These are phyloP conservation scores for Russula compacta DNA, from an alignment of 768 basidiomycete species.

Conservation along the genomic window DNA sequence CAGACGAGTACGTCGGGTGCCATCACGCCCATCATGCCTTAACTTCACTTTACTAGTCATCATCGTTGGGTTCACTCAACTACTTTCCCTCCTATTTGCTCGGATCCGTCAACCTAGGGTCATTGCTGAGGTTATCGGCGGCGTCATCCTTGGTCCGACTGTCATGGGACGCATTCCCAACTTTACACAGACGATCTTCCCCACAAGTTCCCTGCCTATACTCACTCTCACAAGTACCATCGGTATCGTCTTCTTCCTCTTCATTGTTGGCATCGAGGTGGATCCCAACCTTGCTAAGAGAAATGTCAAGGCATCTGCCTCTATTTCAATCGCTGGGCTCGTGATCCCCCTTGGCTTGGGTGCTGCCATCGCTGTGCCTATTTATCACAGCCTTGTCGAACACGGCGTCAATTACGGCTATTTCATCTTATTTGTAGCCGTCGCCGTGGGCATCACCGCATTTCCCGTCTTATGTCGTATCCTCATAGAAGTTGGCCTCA, in stretches of 20 bases:
- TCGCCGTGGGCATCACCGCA: conserved; percentile 73
- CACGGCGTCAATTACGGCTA: conserved; percentile 57
- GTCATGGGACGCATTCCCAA: conserved; percentile 73
- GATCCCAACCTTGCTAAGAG: conserved; percentile 60
- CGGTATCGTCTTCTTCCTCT: conserved; percentile 70
- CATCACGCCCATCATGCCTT: background rate
- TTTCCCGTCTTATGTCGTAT: conserved; percentile 83
- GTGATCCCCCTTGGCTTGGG: conserved; percentile 75
- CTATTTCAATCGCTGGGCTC: conserved; percentile 61
- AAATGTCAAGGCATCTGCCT: conserved; percentile 47
- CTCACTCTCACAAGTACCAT: conserved; percentile 69
- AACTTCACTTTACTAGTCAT: conserved; percentile 40
- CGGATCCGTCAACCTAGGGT: conserved; percentile 85
- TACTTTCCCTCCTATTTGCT: conserved; percentile 53
- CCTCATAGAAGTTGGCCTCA: conserved; percentile 69
- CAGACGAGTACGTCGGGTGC: conserved; percentile 49
- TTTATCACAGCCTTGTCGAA: conserved; percentile 63
- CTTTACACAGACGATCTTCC: conserved; percentile 42
- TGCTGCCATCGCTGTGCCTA: conserved; percentile 59
- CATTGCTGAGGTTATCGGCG: conserved; percentile 87
- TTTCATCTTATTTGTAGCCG: conserved; percentile 79
- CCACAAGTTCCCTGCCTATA: conserved; percentile 37
- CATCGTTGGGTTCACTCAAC: conserved; percentile 71
- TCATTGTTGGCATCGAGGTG: conserved; percentile 79
- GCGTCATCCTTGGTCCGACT: conserved; percentile 66